phyloP scores from a whole-genome alignment of 129 eudicot genomes.

The Tagetes erecta region DNA sequence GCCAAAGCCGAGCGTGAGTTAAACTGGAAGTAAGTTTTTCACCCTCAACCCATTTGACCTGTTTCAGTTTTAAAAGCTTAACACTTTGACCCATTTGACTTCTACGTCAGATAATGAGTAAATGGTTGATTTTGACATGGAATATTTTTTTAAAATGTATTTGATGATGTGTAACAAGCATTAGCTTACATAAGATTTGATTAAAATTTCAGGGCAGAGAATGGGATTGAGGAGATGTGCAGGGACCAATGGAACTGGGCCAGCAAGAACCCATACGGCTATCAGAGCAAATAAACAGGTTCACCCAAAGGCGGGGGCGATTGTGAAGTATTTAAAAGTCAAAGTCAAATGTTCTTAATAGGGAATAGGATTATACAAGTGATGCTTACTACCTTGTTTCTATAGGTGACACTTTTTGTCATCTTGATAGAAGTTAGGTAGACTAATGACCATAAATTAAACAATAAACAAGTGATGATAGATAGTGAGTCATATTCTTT shows the following conservation, averaged over 20 bases:
- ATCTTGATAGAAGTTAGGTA: constrained; percentile 31
- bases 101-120: too few species aligned
- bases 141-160: not conserved
- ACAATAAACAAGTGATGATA: constrained; percentile 25
- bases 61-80: too few species aligned
- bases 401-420: constrained; percentile 12
- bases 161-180: not conserved
- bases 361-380: constrained; percentile 14
- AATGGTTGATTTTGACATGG: not conserved
- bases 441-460: constrained; percentile 33
- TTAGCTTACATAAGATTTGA: constrained; percentile 3
- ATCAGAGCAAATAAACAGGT: constrained; percentile 29
- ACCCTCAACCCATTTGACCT: too few species aligned
- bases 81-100: too few species aligned
- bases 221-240: constrained; percentile 85
- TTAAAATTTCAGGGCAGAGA: constrained; percentile 67
- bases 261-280: constrained; percentile 92
- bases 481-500: constrained; percentile 27
- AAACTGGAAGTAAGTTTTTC: constrained; percentile 84
- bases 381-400: constrained; percentile 15
- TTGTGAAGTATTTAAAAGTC: constrained; percentile 20
- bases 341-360: not conserved
- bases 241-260: constrained; percentile 99
- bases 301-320: not conserved
- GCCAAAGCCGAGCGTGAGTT: constrained; percentile 80